Evolutionary conservation across 2,329 filamentous ascomycete genomes (phyloP).

Genomic region (Pyrenophora seminiperda): DNA sequence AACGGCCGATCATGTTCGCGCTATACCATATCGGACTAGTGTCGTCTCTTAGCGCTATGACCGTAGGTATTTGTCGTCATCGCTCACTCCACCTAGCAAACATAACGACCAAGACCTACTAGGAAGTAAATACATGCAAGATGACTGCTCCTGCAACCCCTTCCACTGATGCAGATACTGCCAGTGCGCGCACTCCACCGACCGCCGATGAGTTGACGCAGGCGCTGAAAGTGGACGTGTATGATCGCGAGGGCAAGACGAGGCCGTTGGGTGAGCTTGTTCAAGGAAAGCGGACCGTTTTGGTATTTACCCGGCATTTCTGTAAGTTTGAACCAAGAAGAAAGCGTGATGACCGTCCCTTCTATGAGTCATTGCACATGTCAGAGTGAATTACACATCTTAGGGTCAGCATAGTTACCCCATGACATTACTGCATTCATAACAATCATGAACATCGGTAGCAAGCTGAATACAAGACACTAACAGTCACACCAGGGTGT

Average conservation of each 20-base stretch:
- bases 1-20: too few relatives aligned
- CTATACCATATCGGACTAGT: too few relatives aligned
- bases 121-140: neutral
- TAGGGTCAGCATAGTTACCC: too few relatives aligned
- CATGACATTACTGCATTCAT: too few relatives aligned
- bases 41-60: too few relatives aligned
- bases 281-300: constrained; percentile 19
- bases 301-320: constrained; percentile 32
- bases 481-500: constrained; percentile 22
- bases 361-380: too few relatives aligned
- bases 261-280: constrained; percentile 20
- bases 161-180: neutral
- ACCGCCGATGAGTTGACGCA: constrained; percentile 19
- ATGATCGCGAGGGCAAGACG: constrained; percentile 23
- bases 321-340: constrained; percentile 15
- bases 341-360: too few relatives aligned
- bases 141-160: neutral
- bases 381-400: too few relatives aligned
- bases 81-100: neutral
- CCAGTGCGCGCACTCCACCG: neutral
- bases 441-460: too few relatives aligned
- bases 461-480: neutral
- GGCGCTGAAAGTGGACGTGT: constrained; percentile 22
- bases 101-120: neutral
- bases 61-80: too few relatives aligned